These are phyloP conservation scores for Calocybe cyanea DNA, from an alignment of 768 basidiomycete genomes.

Conservation along the genomic window DNA sequence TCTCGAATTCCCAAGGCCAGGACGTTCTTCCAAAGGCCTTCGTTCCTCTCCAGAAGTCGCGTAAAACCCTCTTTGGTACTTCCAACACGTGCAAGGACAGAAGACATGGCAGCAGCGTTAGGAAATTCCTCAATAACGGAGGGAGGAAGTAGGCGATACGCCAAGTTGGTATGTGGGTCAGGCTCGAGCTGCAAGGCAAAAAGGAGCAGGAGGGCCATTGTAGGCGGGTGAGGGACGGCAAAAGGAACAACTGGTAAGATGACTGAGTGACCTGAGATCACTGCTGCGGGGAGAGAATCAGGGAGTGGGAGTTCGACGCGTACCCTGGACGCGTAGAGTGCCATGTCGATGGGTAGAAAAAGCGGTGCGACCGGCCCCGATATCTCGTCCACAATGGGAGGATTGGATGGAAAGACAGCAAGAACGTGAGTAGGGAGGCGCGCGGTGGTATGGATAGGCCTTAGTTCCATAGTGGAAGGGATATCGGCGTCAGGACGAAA, in stretches of 20 bases:
- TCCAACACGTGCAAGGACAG: constrained; percentile 37
- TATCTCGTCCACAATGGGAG: constrained; percentile 7
- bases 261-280: constrained; percentile 27
- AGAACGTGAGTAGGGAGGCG: constrained; percentile 57
- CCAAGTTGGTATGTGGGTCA: constrained; percentile 38
- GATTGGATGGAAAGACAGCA: constrained; percentile 35
- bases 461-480: constrained; percentile 46
- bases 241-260: constrained; percentile 39
- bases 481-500: constrained; percentile 17
- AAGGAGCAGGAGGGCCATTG: constrained; percentile 55
- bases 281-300: background rate
- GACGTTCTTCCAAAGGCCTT: constrained; percentile 67
- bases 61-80: constrained; percentile 34
- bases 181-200: constrained; percentile 53
- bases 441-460: constrained; percentile 33
- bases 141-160: constrained; percentile 50
- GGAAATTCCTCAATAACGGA: constrained; percentile 59
- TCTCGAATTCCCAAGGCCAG: constrained; percentile 51
- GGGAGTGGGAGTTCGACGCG: constrained; percentile 30
- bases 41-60: constrained; percentile 36
- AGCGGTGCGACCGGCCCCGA: constrained; percentile 26
- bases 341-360: constrained; percentile 51
- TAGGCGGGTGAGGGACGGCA: constrained; percentile 48
- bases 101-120: constrained; percentile 54
- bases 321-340: constrained; percentile 40